Base-by-base conservation (phyloP, 257 asterid genomes). In the Eucommia ulmoides region DNA sequence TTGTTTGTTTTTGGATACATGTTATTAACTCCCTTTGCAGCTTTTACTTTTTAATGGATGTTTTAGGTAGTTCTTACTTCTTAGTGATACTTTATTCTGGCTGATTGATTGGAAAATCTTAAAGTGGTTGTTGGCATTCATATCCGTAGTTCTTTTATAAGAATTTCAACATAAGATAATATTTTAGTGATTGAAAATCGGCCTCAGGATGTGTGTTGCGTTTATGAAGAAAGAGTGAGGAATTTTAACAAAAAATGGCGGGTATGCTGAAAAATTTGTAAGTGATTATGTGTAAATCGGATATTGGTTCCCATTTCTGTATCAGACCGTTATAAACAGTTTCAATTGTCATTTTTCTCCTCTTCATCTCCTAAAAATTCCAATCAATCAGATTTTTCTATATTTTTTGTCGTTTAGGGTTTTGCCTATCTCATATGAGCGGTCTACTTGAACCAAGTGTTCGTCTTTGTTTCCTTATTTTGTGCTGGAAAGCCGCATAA, bases 261-360 rank as follows among this genome's bases (percentile, higher is more conserved):
- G 44, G 14, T n/a, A 35, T 15, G 44, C n/a, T 35, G 11, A 18
- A 35, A 35, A 35, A 3, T 35, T 35, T 18, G 3, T 11, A 2
- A 9, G 11, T 35, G 15, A 35, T 35, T 35, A 35, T 18, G 1
- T 35, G 44, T 9, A 3, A 35, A 4, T 35, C 15, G 16, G 2
- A 4, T 4, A 35, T 1, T 35, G 44, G 44, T 4, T 35, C 96
- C 94, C n/a, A 18, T 11, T 2, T 35, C 15, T 35, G 10, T 35
- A 10, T 35, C 3, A 18, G n/a, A 35, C n/a, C 11, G 2, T 35
- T 15, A 0, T 9, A 6, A 35, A 2, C 3, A 11, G 44, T 11
- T 11, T 15, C n/a, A 15, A 2, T 35, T 35, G 2, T 35, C 44
- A 2, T 35, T 4, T n/a, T n/a, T n/a, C n/a, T n/a, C n/a, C n/a